These are phyloP conservation scores for Penicillium capsulatum DNA, from an alignment of 2,329 filamentous ascomycete genomes.

Conservation along the genomic window DNA sequence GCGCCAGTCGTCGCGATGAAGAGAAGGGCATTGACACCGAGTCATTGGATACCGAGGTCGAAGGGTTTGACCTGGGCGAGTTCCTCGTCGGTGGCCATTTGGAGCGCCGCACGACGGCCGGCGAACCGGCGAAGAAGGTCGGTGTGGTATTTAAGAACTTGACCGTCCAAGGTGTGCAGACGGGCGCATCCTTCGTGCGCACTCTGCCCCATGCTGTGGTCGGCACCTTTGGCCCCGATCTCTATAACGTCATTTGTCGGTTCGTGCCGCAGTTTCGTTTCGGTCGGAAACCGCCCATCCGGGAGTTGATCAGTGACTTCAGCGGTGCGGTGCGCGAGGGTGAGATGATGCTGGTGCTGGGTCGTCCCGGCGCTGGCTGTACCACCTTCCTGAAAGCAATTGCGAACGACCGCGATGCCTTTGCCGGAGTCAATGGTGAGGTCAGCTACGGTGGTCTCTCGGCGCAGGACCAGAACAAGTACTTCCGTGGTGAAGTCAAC, in stretches of 20 bases:
- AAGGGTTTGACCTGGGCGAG: slow-evolving; percentile 59
- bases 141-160: slow-evolving; percentile 73
- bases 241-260: slow-evolving; percentile 60
- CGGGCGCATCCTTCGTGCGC: slow-evolving; percentile 63
- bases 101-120: slow-evolving; percentile 63
- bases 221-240: slow-evolving; percentile 75
- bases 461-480: slow-evolving; percentile 62
- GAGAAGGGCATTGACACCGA: slow-evolving; percentile 48
- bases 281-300: slow-evolving; percentile 47
- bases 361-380: slow-evolving; percentile 69
- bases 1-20: slow-evolving; percentile 31
- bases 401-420: slow-evolving; percentile 64
- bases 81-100: slow-evolving; percentile 73
- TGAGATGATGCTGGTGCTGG: slow-evolving; percentile 70
- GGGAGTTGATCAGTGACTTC: slow-evolving; percentile 62
- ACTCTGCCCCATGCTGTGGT: slow-evolving; percentile 70
- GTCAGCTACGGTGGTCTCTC: slow-evolving; percentile 69
- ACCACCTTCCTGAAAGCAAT: slow-evolving; percentile 73
- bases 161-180: slow-evolving; percentile 67
- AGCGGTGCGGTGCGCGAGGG: slow-evolving; percentile 63
- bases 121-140: slow-evolving; percentile 68
- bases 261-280: slow-evolving; percentile 52
- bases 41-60: slow-evolving; percentile 19
- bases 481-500: slow-evolving; percentile 70
- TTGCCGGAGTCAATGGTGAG: slow-evolving; percentile 63